These are phyloP conservation scores for Cercospora sp. DNA, from an alignment of 2,329 filamentous ascomycete species.

Conservation along the genomic window DNA sequence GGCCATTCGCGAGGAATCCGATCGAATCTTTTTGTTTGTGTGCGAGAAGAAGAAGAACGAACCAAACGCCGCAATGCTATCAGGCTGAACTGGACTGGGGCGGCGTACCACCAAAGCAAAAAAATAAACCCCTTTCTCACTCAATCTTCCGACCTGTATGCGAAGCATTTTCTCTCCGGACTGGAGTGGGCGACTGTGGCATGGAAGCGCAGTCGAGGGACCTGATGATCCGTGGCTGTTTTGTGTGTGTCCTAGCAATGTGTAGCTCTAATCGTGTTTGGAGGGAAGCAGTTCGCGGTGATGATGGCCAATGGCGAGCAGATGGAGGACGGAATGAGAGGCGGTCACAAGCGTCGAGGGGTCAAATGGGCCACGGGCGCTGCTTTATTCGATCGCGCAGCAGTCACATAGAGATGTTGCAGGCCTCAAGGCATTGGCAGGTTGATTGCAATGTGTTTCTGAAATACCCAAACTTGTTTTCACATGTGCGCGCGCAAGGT, in stretches of 20 bases:
- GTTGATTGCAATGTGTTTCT: neutral
- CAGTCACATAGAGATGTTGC: constrained; percentile 9
- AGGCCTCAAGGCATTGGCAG: constrained; percentile 2
- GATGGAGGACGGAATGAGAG: neutral
- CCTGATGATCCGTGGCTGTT: neutral
- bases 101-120: neutral
- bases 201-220: neutral
- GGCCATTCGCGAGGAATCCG: neutral
- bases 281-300: neutral
- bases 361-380: neutral
- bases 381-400: constrained; percentile 6
- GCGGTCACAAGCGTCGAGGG: neutral
- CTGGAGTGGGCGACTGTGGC: neutral
- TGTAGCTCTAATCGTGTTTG: constrained; percentile 2
- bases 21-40: neutral
- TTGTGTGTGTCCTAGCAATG: constrained; percentile 1
- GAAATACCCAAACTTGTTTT: neutral
- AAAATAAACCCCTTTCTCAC: neutral
- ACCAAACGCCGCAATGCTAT: neutral
- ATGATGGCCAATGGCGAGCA: neutral
- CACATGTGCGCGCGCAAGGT: neutral
- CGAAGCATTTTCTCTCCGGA: neutral
- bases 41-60: neutral
- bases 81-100: constrained; percentile 1
- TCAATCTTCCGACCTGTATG: neutral